A percentile compares a stretch with the other conserved stretches of the same genome.
Evolutionary conservation across 2,329 filamentous ascomycete genomes (phyloP).

Genomic region (Colletotrichum acutatum): DNA sequence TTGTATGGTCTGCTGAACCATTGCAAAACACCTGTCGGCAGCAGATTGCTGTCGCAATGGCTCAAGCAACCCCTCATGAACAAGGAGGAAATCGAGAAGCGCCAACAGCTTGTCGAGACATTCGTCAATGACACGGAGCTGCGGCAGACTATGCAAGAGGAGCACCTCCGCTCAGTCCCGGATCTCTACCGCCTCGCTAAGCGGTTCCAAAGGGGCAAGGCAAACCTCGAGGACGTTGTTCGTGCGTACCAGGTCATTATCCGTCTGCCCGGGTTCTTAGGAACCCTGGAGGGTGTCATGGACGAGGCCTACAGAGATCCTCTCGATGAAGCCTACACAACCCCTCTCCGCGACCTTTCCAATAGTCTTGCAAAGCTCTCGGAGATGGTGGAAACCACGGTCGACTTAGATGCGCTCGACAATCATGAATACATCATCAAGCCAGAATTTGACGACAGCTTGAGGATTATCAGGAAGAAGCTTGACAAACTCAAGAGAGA

Average conservation of each 20-base stretch:
- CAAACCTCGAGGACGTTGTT: slow-evolving; percentile 95
- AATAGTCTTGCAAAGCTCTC: slow-evolving; percentile 86
- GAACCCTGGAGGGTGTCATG: slow-evolving; percentile 91
- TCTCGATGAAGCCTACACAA: slow-evolving; percentile 87
- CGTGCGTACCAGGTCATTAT: slow-evolving; percentile 95
- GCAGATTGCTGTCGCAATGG: slow-evolving; percentile 92
- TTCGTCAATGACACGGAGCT: slow-evolving; percentile 94
- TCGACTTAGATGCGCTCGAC: slow-evolving; percentile 93
- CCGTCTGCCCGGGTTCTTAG: slow-evolving; percentile 88
- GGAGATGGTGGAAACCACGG: slow-evolving; percentile 98
- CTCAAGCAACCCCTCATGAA: slow-evolving; percentile 97
- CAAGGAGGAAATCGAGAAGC: slow-evolving; percentile 85
- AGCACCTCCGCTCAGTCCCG: slow-evolving; percentile 91
- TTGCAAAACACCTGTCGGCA: slow-evolving; percentile 96
- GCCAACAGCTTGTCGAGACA: slow-evolving; percentile 94
- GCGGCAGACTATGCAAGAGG: slow-evolving; percentile 95
- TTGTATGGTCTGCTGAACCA: slow-evolving; percentile 94
- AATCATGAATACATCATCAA: slow-evolving; percentile 99
- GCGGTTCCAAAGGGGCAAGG: slow-evolving; percentile 91
- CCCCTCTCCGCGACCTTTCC: slow-evolving; percentile 80
- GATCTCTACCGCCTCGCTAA: slow-evolving; percentile 95
- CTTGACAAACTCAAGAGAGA: slow-evolving; percentile 85
- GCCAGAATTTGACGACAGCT: slow-evolving; percentile 91
- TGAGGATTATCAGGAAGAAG: slow-evolving; percentile 90
- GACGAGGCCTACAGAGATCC: slow-evolving; percentile 92